Evolutionary conservation across 768 basidiomycete species (phyloP).

Genomic region (Phanerochaete carnosa): DNA sequence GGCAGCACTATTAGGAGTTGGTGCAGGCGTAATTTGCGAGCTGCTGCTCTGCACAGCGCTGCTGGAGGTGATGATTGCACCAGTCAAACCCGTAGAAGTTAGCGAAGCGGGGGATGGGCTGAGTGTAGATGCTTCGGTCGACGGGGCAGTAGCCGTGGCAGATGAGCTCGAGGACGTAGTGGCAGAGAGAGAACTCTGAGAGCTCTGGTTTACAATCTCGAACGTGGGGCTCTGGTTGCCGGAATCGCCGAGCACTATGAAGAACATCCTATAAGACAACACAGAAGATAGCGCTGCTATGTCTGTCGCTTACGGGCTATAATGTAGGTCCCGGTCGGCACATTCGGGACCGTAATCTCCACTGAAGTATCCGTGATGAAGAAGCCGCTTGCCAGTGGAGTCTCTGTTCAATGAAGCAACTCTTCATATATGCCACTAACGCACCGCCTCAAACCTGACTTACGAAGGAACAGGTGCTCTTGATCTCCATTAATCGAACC

Average conservation of each 20-base stretch:
- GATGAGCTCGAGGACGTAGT: not conserved
- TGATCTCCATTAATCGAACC: slow-evolving; percentile 36
- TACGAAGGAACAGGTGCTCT: slow-evolving; percentile 49
- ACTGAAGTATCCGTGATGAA: slow-evolving; percentile 36
- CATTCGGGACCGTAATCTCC: slow-evolving; percentile 37
- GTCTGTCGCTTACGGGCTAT: slow-evolving; percentile 35
- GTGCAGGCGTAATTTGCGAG: not conserved
- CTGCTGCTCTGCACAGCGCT: not conserved
- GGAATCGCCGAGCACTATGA: slow-evolving; percentile 44
- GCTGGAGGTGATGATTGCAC: not conserved
- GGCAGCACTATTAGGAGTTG: not conserved
- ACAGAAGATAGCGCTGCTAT: not conserved
- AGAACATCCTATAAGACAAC: not conserved
- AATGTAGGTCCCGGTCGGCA: slow-evolving; percentile 36
- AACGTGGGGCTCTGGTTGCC: slow-evolving; percentile 31
- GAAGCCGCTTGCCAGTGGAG: slow-evolving; percentile 41
- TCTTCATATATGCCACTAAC: not conserved
- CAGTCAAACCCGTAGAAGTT: not conserved
- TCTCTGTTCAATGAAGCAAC: slow-evolving; percentile 23
- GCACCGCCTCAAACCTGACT: slow-evolving; percentile 17
- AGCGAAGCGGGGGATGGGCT: not conserved
- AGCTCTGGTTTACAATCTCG: slow-evolving; percentile 21
- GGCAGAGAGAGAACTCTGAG: not conserved
- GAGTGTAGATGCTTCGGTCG: not conserved
- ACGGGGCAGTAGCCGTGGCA: not conserved